Evolutionary conservation across 2,329 filamentous ascomycete genomes (phyloP), one percentile per base, ranked within the genome.

Genomic region (Talaromyces sp.): DNA sequence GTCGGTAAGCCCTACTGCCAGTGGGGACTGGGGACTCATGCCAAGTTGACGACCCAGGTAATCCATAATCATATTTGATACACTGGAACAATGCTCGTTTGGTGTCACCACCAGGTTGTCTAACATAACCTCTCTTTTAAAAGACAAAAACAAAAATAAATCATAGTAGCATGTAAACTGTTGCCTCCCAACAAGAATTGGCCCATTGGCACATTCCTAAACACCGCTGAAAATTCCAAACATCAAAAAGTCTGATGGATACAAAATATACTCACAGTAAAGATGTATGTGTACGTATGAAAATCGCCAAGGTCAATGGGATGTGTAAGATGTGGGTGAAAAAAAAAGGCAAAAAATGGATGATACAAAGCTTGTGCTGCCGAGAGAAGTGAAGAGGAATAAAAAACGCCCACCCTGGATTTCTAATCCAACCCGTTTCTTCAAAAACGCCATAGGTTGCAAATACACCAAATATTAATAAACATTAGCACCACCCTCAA

Each of bases 401-500:
- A 52, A 17, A 17, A 13, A 52, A 52, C 49, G 49, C 49, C 49
- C 49, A 26, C 49, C 49, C 14, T 46, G 49, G 49, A 52, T 52
- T 14, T 52, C 49, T 52, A 52, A 29, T 52, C 49, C 43, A 50
- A 6, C 13, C 43, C 10, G 43, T 14, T 26, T 29, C 26, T 52
- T 26, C 43, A 21, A 24, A 46, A 52, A 52, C 49, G 49, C 49
- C 49, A 27, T 52, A 11, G 49, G 17, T 52, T 27, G 24, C 24
- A 52, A n/a, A 52, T n/a, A 29, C n/a, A 27, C 13, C 27, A n/a
- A 29, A 11, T 43, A 43, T 29, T 50, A 53, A 57, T 52, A 53
- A 57, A 56, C 29, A 60, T 56, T 60, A 60, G 32, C 27, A 29
- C 31, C n/a, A 13, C n/a, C 19, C 14, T 13, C 55, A 35, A n/a